Evolutionary conservation across 257 asterid species (phyloP), one percentile per base, ranked within the genome.

Genomic region (Solanum clarkiae): DNA sequence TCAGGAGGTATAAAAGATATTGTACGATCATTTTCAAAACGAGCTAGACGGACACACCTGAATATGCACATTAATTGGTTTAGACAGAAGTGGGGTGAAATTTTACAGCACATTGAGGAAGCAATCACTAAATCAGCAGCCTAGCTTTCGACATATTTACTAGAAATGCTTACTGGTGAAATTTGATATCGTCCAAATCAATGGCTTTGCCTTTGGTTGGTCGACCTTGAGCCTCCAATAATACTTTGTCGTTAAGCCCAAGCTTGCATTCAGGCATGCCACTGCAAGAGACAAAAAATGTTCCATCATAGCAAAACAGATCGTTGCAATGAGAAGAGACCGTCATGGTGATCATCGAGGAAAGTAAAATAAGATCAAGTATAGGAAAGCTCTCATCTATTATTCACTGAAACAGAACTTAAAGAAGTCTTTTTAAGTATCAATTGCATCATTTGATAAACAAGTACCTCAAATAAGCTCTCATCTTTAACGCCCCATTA

Each of bases 181-280:
- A 97, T 87, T 97, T 97, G 88, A 97, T 97, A 90, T 97, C 99
- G 49, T 97, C 99, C 49, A 97, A 92, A 89, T 97, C 99, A 87
- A 97, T 97, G 88, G 99, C 92, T 89, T 97, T 97, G 85, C 99
- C 99, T 91, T 97, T 97, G 74, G 95, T 91, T 80, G 95, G 83
- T 83, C 98, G 93, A 15, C 99, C 99, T 93, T 97, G 99, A 11
- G 99, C 98, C 88, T 97, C 99, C 82, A 97, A 92, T 91, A 95
- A 86, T 82, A 97, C 94, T 92, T 95, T 93, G 88, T 97, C 99
- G 86, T 97, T 97, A 79, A 97, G 93, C 86, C 99, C 99, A 85
- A 97, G 98, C 94, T 97, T 97, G 89, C 99, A 97, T 91, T 95
- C 99, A 20, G 99, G 99, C 99, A 97, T 97, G 84, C 99, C 99